These are phyloP conservation scores for Mariannaea elegans DNA, from an alignment of 2,329 filamentous ascomycete genomes.

Conservation along the genomic window DNA sequence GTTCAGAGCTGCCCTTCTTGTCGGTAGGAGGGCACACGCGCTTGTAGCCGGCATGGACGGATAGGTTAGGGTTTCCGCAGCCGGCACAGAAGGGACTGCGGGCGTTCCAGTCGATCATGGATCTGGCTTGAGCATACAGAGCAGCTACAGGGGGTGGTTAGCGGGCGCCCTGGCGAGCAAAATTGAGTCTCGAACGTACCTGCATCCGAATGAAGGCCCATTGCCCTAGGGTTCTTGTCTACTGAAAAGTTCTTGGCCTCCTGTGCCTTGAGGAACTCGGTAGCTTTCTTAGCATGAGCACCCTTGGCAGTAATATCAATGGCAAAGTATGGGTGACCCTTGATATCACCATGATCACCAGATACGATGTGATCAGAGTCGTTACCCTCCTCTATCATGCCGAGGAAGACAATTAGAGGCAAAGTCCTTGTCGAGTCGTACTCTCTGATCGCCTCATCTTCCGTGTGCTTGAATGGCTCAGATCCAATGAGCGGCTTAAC, in stretches of 20 bases:
- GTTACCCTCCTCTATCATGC: conserved; percentile 75
- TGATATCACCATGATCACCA: conserved; percentile 71
- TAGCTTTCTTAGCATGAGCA: conserved; percentile 68
- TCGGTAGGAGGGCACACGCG: conserved; percentile 80
- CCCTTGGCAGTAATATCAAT: conserved; percentile 84
- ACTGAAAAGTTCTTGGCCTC: conserved; percentile 71
- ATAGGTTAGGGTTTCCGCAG: conserved; percentile 85
- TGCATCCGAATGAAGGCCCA: conserved; percentile 67
- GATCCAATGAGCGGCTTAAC: conserved; percentile 75
- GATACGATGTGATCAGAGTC: conserved; percentile 42
- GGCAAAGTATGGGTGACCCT: conserved; percentile 86
- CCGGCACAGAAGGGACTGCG: conserved; percentile 92
- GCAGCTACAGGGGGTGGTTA: conserved; percentile 67
- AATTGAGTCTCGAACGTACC: conserved; percentile 54
- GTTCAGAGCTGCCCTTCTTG: conserved; percentile 54
- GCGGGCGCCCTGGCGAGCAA: conserved; percentile 16
- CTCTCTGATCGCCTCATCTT: conserved; percentile 75
- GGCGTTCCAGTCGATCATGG: conserved; percentile 91
- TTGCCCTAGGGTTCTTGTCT: conserved; percentile 70
- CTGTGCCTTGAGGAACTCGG: conserved; percentile 51
- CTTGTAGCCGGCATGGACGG: conserved; percentile 82
- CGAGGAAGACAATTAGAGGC: conserved; percentile 84
- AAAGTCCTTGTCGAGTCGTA: conserved; percentile 76
- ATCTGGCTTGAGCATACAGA: conserved; percentile 88
- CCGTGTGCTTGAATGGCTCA: conserved; percentile 74